Evolutionary conservation across 2,329 filamentous ascomycete species (phyloP), one percentile per base, ranked within the genome.

Genomic region (Plenodomus biglobosus): DNA sequence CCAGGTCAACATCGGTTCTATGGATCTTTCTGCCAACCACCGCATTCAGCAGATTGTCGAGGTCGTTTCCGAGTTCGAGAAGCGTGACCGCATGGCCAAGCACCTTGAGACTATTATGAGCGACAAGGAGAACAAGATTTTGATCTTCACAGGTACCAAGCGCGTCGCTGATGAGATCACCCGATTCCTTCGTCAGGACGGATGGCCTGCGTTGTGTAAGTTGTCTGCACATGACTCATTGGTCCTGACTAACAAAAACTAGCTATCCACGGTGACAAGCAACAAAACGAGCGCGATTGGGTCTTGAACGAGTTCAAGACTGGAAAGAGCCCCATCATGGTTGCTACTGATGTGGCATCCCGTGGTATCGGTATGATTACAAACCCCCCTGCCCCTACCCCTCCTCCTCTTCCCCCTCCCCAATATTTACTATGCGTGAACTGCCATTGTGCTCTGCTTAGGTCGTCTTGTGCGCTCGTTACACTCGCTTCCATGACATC

Each of bases 311-410:
- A 97, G 76, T 99, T 99, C 85, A 99, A 97, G 86, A 90, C 89
- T 60, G 92, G 91, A 78, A 96, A 97, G 83, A 96, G 91, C 80
- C 94, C 94, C 73, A 95, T 99, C 85, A 96, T 99, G 92, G 94
- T 99, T 80, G 94, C 94, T 79, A 99, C 94, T 62, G 94, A 97
- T 73, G 94, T 99, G 78, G 94, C 94, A 79, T 97, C 94, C 73
- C 94, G 94, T 92, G 94, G 94, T 90, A 96, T 99, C 79, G 94
- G 94, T 96, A 95, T 95, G 91, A 92, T 88, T 84, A 79, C 81
- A 78, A 78, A 77, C 74, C 76, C 78, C 74, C 75, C 69, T 69
- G 65, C 68, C 68, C 68, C 68, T 68, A 66, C 68, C 69, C 68
- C 66, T 57, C 64, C 66, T 62, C 59, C 55, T 61, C 56, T 68